phyloP scores from a whole-genome alignment of 2,329 filamentous ascomycete genomes.

The Xylariaceae sp. region DNA sequence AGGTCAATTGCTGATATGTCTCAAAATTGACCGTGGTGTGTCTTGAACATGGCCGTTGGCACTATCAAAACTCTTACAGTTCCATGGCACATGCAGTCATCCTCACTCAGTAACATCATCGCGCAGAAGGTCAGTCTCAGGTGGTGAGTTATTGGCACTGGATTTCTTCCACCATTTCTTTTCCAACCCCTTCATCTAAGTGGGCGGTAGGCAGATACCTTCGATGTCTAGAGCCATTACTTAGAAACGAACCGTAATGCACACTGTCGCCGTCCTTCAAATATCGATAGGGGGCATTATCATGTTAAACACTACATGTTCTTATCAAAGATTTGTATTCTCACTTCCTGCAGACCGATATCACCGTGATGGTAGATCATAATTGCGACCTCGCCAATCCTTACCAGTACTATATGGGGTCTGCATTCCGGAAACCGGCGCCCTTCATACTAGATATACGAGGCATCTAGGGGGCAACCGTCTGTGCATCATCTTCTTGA shows the following conservation, averaged over 20 bases:
- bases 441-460: background rate
- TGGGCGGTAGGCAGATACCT: too few species aligned
- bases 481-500: background rate
- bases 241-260: slow-evolving; percentile 4
- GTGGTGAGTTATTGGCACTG: background rate
- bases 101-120: slow-evolving; percentile 3
- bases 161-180: slow-evolving; percentile 1
- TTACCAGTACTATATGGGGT: background rate
- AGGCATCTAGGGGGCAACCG: background rate
- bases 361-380: slow-evolving; percentile 21
- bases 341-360: slow-evolving; percentile 14
- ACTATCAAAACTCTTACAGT: slow-evolving; percentile 5
- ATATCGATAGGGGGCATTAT: background rate
- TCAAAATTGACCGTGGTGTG: slow-evolving; percentile 7
- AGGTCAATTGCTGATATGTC: background rate
- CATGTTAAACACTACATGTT: background rate
- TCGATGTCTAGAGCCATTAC: too few species aligned
- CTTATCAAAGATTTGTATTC: slow-evolving; percentile 5
- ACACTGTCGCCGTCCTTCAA: background rate
- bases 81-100: slow-evolving; percentile 6
- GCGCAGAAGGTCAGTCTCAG: background rate
- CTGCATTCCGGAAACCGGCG: background rate
- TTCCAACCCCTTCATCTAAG: too few species aligned
- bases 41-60: slow-evolving; percentile 14
- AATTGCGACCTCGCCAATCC: slow-evolving; percentile 5